Base-by-base conservation (phyloP, 2,329 filamentous ascomycete species). In the Pseudopyricularia cyperi region DNA sequence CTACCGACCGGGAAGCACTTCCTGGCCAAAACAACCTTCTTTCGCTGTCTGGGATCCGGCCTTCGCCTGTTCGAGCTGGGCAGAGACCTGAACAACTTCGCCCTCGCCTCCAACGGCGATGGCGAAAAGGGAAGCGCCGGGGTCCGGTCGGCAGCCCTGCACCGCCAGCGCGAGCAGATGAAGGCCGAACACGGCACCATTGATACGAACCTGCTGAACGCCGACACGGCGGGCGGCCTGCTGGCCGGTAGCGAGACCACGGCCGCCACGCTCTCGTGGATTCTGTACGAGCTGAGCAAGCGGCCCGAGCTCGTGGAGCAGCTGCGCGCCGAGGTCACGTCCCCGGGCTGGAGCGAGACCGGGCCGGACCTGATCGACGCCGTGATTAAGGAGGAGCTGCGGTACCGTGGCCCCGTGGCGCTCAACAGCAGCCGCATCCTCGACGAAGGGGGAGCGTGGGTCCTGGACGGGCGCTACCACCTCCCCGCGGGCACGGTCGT, bases 241-340 rank as follows among this genome's bases (percentile, higher is more conserved):
- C 73, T 89, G 11, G 85, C 85, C 3, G 85, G 83, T 4, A 71
- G 80, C 47, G 85, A 89, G 63, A 88, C 72, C 0, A 76, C 73
- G 0, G 71, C 71, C 17, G 61, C 61, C 22, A 62, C 74, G 2
- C 62, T 76, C 0, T 66, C 64, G 19, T 72, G 68, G 64, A 62
- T 63, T 37, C 63, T 71, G 54, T 65, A 65, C 53, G 60, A 65
- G 5, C 60, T 72, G 2, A 60, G 68, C 3, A 59, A 63, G 28
- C 57, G 65, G 55, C 68, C 66, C 8, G 59, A 61, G 15, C 62
- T 69, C 30, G 69, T 63, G 57, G 52, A 59, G 33, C 68, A 65
- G 52, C 62, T 74, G 5, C 65, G 65, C 55, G 60, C 60, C 34
- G 66, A 69, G 51, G 57, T 69, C n/a, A 11, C 7, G 3, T n/a